A percentile compares a stretch with the other conserved stretches of the same genome.
Conservation (phyloP, 345 rosid genomes). For the Luvunga scandens region DNA sequence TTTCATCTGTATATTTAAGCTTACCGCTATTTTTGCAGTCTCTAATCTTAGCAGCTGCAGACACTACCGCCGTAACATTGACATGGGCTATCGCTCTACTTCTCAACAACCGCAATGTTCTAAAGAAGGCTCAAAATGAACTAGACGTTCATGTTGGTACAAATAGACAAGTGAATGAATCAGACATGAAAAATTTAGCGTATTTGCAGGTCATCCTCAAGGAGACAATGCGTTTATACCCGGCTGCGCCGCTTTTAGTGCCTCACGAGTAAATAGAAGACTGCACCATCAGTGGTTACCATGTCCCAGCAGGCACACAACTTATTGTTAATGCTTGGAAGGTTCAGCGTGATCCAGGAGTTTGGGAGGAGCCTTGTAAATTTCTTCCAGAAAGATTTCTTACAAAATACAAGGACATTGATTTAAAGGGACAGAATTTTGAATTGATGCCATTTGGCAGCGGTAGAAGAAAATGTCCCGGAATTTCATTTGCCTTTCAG, state of each 20-base stretch:
- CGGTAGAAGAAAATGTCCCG: no score
- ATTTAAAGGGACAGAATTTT: constrained; percentile 25
- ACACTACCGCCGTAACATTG: constrained; percentile 12
- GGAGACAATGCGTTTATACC: no score
- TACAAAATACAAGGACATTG: constrained; percentile 25
- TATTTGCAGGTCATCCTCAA: no score
- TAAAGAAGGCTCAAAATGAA: constrained; percentile 27
- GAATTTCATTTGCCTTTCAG: background rate
- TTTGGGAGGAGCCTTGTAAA: constrained; percentile 33
- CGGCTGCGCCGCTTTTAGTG: no score
- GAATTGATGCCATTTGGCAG: no score
- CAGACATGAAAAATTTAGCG: no score
- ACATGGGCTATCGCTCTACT: constrained; percentile 44
- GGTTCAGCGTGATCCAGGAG: constrained; percentile 31
- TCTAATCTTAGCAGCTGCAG: constrained; percentile 37
- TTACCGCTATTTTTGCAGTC: constrained; percentile 13
- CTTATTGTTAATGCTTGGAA: constrained; percentile 26
- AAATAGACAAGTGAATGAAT: constrained; percentile 8
- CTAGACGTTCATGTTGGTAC: constrained; percentile 30
- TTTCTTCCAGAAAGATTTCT: constrained; percentile 42
- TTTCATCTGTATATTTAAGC: no score
- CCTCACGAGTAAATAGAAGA: no score
- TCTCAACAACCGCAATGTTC: constrained; percentile 29
- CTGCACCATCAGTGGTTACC: constrained; percentile 27
- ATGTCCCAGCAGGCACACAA: constrained; percentile 34